A percentile compares a stretch with the other conserved stretches of the same genome.
phyloP scores from a whole-genome alignment of 2,329 filamentous ascomycete species.

The Colletotrichum lini region DNA sequence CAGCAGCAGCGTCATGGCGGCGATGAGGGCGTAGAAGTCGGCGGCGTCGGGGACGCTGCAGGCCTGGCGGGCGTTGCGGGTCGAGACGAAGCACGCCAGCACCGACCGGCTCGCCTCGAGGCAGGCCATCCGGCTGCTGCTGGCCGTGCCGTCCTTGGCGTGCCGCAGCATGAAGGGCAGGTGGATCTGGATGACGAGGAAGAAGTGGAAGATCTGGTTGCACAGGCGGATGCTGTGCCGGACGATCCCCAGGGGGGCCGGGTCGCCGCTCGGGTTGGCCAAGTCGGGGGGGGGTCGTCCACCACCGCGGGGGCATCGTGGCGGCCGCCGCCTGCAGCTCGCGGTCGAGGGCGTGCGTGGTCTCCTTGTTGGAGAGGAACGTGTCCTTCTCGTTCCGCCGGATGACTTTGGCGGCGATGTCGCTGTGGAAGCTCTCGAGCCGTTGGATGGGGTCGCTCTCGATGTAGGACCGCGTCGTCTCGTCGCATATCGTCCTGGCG shows the following conservation, averaged over 20 bases:
- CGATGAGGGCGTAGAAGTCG: conserved; percentile 56
- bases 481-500: conserved; percentile 29
- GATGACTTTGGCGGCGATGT: conserved; percentile 54
- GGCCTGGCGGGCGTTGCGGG: conserved; percentile 48
- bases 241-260: not conserved
- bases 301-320: conserved; percentile 53
- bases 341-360: conserved; percentile 52
- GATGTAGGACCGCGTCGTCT: not conserved
- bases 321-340: conserved; percentile 51
- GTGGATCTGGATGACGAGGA: conserved; percentile 56
- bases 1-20: conserved; percentile 55
- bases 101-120: conserved; percentile 57
- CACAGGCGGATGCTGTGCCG: conserved; percentile 51
- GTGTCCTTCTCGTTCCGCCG: conserved; percentile 52
- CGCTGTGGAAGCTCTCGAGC: conserved; percentile 51
- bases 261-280: conserved; percentile 37
- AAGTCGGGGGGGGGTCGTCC: conserved; percentile 51
- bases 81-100: conserved; percentile 52
- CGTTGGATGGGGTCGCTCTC: conserved; percentile 48
- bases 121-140: conserved; percentile 52
- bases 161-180: conserved; percentile 55
- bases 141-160: conserved; percentile 45
- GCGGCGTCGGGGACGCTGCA: conserved; percentile 47
- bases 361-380: conserved; percentile 42
- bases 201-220: conserved; percentile 54